A percentile compares a stretch with the other conserved stretches of the same genome.
phyloP scores from a whole-genome alignment of 306 rosid genomes.

The Sesbania bispinosa region DNA sequence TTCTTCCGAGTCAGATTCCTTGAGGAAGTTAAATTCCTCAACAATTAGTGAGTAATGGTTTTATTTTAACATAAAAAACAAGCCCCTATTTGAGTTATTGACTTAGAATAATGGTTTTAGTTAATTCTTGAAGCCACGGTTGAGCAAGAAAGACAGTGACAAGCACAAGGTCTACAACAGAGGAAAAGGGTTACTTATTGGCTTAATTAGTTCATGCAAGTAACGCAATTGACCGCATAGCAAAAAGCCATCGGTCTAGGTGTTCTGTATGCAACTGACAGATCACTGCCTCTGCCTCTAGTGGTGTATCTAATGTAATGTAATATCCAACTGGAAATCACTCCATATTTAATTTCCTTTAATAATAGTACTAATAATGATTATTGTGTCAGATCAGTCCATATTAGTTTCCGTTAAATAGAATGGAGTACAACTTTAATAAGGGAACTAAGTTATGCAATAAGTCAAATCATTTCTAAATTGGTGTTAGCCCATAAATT shows the following conservation, averaged over 20 bases:
- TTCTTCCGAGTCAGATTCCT: neutral
- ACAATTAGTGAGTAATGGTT: neutral
- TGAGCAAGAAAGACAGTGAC: constrained; percentile 30
- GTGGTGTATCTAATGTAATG: neutral
- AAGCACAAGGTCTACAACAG: constrained; percentile 1
- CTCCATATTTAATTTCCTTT: too few relatives aligned
- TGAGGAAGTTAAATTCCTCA: neutral
- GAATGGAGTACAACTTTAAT: neutral
- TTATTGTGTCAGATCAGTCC: neutral
- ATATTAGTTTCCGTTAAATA: neutral
- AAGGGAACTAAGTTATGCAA: neutral
- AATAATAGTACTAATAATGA: too few relatives aligned
- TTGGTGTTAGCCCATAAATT: neutral
- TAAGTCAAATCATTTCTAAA: constrained; percentile 3
- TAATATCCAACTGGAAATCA: neutral
- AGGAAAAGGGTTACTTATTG: neutral
- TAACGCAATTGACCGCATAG: constrained; percentile 9
- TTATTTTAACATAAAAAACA: neutral
- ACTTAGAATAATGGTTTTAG: neutral
- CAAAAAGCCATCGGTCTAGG: constrained; percentile 26
- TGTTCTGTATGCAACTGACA: constrained; percentile 17
- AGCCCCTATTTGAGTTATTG: neutral
- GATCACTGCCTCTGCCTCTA: too few relatives aligned
- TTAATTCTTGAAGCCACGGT: neutral
- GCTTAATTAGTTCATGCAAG: constrained; percentile 28